phyloP scores from a whole-genome alignment of 2,329 filamentous ascomycete genomes.

The Trichoderma atrobrunneum region DNA sequence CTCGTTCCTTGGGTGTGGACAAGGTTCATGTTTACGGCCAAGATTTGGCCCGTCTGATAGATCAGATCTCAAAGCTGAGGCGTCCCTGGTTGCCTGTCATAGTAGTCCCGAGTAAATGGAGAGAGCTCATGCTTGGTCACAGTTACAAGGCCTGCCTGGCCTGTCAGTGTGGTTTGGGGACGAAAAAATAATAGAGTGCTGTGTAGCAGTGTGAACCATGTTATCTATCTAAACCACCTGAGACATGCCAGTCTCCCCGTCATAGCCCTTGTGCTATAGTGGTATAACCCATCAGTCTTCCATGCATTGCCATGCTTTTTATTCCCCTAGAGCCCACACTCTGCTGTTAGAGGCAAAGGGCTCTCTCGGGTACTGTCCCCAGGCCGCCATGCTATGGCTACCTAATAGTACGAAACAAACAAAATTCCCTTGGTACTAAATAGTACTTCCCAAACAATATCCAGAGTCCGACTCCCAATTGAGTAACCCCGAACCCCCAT shows the following conservation, averaged over 20 bases:
- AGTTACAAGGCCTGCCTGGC: not conserved
- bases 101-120: not conserved
- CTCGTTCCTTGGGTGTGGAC: not conserved
- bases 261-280: not conserved
- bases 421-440: not conserved
- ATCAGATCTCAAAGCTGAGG: not conserved
- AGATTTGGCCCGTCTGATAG: not conserved
- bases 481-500: not conserved
- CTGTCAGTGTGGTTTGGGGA: not conserved
- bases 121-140: not conserved
- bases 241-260: not conserved
- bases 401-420: not conserved
- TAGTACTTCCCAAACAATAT: not conserved
- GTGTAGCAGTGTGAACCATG: not conserved
- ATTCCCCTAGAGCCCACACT: not conserved
- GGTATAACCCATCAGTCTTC: not conserved
- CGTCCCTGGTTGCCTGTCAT: not conserved
- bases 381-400: not conserved
- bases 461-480: not conserved
- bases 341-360: not conserved
- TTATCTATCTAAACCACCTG: not conserved
- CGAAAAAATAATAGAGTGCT: not conserved
- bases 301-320: not conserved
- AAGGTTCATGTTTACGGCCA: not conserved
- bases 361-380: not conserved